A percentile compares a stretch with the other conserved stretches of the same genome.
phyloP scores from a whole-genome alignment of 192 early-diverging fungal species.

The Podochytrium sp. region DNA sequence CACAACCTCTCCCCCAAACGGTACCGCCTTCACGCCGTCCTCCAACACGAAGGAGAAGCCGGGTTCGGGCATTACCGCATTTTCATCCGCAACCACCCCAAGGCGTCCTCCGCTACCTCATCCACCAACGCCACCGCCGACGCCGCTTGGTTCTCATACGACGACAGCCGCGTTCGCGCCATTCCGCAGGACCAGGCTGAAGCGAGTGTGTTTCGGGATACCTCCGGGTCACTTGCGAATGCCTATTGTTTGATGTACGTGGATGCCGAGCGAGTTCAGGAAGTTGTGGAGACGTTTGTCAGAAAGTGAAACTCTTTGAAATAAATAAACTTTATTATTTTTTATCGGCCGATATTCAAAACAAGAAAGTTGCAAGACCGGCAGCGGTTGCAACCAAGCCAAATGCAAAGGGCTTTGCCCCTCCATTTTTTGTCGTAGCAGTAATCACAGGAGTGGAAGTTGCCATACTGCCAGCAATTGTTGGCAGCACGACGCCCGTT shows the following conservation, averaged over 20 bases:
- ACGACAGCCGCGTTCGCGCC: constrained; percentile 14
- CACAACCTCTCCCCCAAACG: background rate
- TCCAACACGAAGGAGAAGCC: constrained; percentile 33
- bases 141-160: constrained; percentile 19
- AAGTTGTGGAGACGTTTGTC: constrained; percentile 12
- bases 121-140: constrained; percentile 15
- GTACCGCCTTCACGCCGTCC: constrained; percentile 31
- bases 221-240: background rate
- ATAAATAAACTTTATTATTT: background rate
- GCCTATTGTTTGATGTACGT: constrained; percentile 34
- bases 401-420: too few relatives aligned
- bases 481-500: background rate
- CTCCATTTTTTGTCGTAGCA: too few relatives aligned
- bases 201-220: constrained; percentile 11
- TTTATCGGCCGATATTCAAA: background rate
- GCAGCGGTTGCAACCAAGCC: too few relatives aligned
- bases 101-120: background rate
- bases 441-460: too few relatives aligned
- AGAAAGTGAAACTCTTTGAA: too few relatives aligned
- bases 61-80: constrained; percentile 29
- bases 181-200: background rate
- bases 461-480: too few relatives aligned
- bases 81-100: constrained; percentile 12
- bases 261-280: background rate
- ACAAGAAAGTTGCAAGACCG: too few relatives aligned